These are phyloP conservation scores for Lipomyces spencermartinsiae DNA, from an alignment of 805 yeast genomes.

Conservation along the genomic window DNA sequence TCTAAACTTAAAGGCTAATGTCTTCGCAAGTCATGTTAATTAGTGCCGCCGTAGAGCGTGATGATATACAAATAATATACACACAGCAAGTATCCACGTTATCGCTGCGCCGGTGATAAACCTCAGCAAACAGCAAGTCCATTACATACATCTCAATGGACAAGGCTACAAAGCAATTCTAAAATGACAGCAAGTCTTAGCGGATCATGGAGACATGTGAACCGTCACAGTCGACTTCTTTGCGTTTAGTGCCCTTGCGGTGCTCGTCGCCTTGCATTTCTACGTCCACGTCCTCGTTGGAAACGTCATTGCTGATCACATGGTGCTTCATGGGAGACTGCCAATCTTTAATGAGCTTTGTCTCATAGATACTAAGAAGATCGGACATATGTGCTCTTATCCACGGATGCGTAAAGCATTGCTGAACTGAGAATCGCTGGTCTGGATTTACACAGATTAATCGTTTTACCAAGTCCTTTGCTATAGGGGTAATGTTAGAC, in stretches of 20 bases:
- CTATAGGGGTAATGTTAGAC: conserved; percentile 43
- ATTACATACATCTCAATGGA: neutral
- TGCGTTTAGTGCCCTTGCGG: neutral
- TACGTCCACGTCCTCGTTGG: neutral
- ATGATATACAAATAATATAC: neutral
- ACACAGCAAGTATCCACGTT: conserved; percentile 3
- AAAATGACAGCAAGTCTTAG: too few relatives aligned
- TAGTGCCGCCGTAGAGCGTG: neutral
- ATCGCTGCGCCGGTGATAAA: neutral
- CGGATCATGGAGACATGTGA: neutral
- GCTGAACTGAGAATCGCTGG: conserved; percentile 49
- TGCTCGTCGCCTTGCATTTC: neutral
- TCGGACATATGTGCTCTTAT: conserved; percentile 50
- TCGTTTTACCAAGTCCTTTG: conserved; percentile 54
- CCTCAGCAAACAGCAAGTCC: neutral
- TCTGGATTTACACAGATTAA: conserved; percentile 51
- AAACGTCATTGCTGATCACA: neutral
- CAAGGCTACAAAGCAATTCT: too few relatives aligned
- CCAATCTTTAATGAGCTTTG: conserved; percentile 32
- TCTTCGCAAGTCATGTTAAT: too few relatives aligned
- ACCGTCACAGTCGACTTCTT: neutral
- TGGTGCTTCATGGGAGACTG: conserved; percentile 10
- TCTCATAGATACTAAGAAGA: conserved; percentile 48
- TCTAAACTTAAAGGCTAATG: too few relatives aligned
- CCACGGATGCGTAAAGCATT: conserved; percentile 58